Evolutionary conservation across 176 grass and related monocot genomes (phyloP).

Genomic region (Pontederia crassipes): DNA sequence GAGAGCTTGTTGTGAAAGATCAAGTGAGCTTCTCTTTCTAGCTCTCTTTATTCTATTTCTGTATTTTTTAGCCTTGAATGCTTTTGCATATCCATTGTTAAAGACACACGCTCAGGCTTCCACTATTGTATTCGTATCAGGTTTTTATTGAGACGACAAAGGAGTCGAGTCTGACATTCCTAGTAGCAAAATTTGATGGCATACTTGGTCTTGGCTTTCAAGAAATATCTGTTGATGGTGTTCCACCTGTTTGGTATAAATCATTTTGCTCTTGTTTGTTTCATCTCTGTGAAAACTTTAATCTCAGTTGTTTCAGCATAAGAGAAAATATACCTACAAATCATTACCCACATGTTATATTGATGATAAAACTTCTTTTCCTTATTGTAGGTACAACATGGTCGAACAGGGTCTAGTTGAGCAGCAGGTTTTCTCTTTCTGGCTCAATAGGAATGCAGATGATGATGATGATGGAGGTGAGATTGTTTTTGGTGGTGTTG

Average conservation of each 20-base stretch:
- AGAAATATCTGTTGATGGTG: conserved; percentile 69
- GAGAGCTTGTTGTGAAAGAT: conserved; percentile 54
- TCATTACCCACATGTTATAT: not conserved
- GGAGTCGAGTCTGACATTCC: conserved; percentile 50
- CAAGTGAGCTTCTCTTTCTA: conserved; percentile 29
- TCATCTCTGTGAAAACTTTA: too few relatives aligned
- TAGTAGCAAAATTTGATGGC: conserved; percentile 83
- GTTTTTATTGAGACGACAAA: conserved; percentile 80
- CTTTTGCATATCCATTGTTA: not conserved
- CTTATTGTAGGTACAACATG: conserved; percentile 61
- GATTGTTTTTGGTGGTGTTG: conserved; percentile 74
- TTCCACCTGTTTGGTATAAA: conserved; percentile 60
- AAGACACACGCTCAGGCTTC: not conserved
- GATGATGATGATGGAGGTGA: conserved; percentile 46
- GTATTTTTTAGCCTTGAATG: not conserved
- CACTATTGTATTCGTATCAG: conserved; percentile 25
- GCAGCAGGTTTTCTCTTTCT: conserved; percentile 77
- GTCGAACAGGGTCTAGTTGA: conserved; percentile 56
- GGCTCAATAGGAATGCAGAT: conserved; percentile 64
- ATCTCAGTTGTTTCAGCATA: too few relatives aligned
- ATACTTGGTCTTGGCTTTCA: conserved; percentile 92
- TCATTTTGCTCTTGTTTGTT: too few relatives aligned
- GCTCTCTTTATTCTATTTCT: conserved; percentile 1
- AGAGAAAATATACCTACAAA: too few relatives aligned
- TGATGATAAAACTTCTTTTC: conserved; percentile 2